Evolutionary conservation across 352 stramenopile genomes (phyloP).

Genomic region (Phytophthora aleatoria): DNA sequence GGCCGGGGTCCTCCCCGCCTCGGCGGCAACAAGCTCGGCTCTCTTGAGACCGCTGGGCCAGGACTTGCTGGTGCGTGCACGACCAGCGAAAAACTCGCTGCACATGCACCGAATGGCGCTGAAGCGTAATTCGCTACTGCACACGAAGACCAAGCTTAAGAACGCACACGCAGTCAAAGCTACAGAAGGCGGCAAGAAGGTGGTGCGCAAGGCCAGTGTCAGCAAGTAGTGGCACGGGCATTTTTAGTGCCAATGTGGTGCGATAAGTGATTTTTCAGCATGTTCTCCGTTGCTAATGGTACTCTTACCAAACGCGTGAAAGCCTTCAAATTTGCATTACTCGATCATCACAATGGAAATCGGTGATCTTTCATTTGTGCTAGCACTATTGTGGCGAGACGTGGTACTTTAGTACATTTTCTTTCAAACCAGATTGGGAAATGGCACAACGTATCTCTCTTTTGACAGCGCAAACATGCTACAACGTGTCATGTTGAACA

Average conservation of each 20-base stretch:
- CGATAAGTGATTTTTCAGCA: slow-evolving; percentile 13
- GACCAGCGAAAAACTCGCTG: slow-evolving; percentile 74
- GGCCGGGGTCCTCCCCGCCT: slow-evolving; percentile 52
- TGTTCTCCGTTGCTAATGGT: no score
- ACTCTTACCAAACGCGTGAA: no score
- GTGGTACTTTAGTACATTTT: no score
- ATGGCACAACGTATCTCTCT: no score
- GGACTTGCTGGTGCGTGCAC: slow-evolving; percentile 60
- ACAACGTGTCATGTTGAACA: no score
- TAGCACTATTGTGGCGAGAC: no score
- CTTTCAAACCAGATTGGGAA: no score
- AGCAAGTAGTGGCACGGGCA: slow-evolving; percentile 33
- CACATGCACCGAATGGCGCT: slow-evolving; percentile 85
- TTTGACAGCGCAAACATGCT: no score
- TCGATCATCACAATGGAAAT: no score
- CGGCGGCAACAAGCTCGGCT: slow-evolving; percentile 7
- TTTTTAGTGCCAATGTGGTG: background rate
- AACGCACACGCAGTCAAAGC: slow-evolving; percentile 39
- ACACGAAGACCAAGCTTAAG: slow-evolving; percentile 63
- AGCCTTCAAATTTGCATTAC: no score
- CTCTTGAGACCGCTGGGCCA: slow-evolving; percentile 55
- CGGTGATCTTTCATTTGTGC: no score
- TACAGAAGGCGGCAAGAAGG: slow-evolving; percentile 48
- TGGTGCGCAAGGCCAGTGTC: slow-evolving; percentile 57
- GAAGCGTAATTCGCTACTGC: slow-evolving; percentile 71